These are phyloP conservation scores for Poronia punctata DNA, from an alignment of 495 filamentous ascomycete species.

Conservation along the genomic window DNA sequence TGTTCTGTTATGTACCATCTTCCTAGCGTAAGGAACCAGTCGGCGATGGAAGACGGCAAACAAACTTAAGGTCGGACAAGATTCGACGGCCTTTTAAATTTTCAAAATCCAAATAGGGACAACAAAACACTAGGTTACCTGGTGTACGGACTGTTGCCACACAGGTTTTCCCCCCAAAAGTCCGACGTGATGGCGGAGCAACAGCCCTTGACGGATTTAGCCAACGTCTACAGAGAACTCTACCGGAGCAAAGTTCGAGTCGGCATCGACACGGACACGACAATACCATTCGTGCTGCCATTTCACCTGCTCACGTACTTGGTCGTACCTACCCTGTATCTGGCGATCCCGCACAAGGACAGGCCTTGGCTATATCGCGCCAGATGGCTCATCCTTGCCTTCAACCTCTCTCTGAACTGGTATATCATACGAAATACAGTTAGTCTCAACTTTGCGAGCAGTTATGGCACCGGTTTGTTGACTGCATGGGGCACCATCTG, in stretches of 20 bases:
- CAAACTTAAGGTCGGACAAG: no score
- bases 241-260: slow-evolving; percentile 19
- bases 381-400: slow-evolving; percentile 48
- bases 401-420: slow-evolving; percentile 28
- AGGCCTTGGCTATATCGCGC: slow-evolving; percentile 39
- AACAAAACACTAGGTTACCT: no score
- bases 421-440: slow-evolving; percentile 42
- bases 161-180: no score
- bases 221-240: slow-evolving; percentile 16
- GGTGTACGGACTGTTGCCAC: no score
- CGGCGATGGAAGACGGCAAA: no score
- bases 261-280: slow-evolving; percentile 28
- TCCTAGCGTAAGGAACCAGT: no score
- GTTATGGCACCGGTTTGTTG: slow-evolving; percentile 63
- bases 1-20: no score
- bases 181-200: no score
- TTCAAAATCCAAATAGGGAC: no score
- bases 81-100: no score
- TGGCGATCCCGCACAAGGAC: slow-evolving; percentile 51
- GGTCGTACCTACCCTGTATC: slow-evolving; percentile 48
- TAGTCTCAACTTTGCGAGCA: slow-evolving; percentile 50
- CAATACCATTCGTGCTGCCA: slow-evolving; percentile 50
- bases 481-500: slow-evolving; percentile 61
- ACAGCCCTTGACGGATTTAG: slow-evolving; percentile 5
- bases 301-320: slow-evolving; percentile 42